Evolutionary conservation across 768 basidiomycete genomes (phyloP).

Genomic region (Kwoniella newhampshirensis): DNA sequence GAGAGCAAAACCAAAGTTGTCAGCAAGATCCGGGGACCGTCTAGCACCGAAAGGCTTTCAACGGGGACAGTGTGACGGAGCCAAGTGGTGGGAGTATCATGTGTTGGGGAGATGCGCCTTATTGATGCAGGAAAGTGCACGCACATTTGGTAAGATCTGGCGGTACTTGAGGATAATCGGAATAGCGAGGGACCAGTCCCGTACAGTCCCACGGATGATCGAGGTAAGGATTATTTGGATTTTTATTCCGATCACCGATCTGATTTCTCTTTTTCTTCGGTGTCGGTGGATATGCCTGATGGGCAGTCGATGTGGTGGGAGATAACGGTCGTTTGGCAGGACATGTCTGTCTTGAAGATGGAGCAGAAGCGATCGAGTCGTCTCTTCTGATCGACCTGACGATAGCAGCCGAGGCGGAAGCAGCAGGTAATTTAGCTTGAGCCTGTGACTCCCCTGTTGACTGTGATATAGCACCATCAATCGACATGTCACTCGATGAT

Average conservation of each 20-base stretch:
- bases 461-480: too few relatives aligned
- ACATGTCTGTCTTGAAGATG: neutral
- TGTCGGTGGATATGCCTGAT: neutral
- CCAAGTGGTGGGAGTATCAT: neutral
- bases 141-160: constrained; percentile 77
- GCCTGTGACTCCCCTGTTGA: too few relatives aligned
- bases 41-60: too few relatives aligned
- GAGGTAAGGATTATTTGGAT: constrained; percentile 6
- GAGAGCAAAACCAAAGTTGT: too few relatives aligned
- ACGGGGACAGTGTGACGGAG: neutral
- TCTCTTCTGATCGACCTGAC: neutral
- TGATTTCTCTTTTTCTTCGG: constrained; percentile 15
- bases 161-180: constrained; percentile 67
- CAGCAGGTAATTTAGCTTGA: too few relatives aligned
- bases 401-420: too few relatives aligned
- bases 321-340: neutral
- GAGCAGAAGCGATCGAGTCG: neutral
- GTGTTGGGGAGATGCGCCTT: neutral
- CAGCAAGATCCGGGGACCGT: too few relatives aligned
- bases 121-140: constrained; percentile 40
- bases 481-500: too few relatives aligned
- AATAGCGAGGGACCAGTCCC: constrained; percentile 71
- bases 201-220: constrained; percentile 62
- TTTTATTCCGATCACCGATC: constrained; percentile 9
- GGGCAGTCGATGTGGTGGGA: neutral